Conservation (phyloP, 768 basidiomycete genomes). For the Tricholoma hemisulphureum region DNA sequence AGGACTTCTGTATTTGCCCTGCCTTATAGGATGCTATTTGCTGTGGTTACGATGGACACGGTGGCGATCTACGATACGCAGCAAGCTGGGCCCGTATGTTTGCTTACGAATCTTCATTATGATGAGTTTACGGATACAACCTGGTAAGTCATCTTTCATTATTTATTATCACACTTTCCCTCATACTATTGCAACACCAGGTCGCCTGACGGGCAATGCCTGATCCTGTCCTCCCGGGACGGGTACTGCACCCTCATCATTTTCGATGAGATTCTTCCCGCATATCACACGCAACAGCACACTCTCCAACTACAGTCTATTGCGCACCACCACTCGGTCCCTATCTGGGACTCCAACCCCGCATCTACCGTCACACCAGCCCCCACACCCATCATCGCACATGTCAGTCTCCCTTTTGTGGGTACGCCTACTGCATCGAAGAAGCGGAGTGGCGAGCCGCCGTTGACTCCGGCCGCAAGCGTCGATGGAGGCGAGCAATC, state of each 20-base stretch:
- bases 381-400: slow-evolving; percentile 34
- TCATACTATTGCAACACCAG: slow-evolving; percentile 38
- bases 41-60: slow-evolving; percentile 95
- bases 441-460: slow-evolving; percentile 44
- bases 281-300: slow-evolving; percentile 88
- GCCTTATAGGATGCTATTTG: slow-evolving; percentile 92
- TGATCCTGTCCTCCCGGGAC: slow-evolving; percentile 89
- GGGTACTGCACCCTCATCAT: slow-evolving; percentile 95
- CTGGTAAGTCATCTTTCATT: slow-evolving; percentile 58
- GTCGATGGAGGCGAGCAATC: slow-evolving; percentile 41
- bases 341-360: slow-evolving; percentile 44
- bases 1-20: slow-evolving; percentile 68
- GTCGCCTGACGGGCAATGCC: slow-evolving; percentile 93
- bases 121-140: slow-evolving; percentile 96
- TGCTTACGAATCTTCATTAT: slow-evolving; percentile 93
- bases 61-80: slow-evolving; percentile 96
- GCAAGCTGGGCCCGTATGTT: slow-evolving; percentile 86
- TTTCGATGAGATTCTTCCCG: slow-evolving; percentile 91
- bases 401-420: slow-evolving; percentile 28
- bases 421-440: slow-evolving; percentile 23
- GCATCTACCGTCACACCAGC: slow-evolving; percentile 33
- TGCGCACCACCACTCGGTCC: slow-evolving; percentile 78
- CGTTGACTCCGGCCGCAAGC: slow-evolving; percentile 49
- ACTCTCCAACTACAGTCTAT: slow-evolving; percentile 88
- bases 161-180: neutral